A percentile compares a stretch with the other conserved stretches of the same genome.
Evolutionary conservation across 2,329 filamentous ascomycete genomes (phyloP).

Genomic region (Diaporthe eres): DNA sequence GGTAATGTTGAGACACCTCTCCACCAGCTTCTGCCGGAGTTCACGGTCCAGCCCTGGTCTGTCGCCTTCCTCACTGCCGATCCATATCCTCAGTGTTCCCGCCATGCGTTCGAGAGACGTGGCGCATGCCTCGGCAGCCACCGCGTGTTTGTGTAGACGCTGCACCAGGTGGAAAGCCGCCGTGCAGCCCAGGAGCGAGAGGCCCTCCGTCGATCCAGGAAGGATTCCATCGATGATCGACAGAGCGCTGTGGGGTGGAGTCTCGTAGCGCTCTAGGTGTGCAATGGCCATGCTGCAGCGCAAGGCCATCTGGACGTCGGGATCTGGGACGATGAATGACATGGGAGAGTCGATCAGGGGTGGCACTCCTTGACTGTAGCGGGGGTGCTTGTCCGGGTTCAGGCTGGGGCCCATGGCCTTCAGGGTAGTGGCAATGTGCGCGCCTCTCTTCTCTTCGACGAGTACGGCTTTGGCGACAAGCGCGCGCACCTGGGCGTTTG

Average conservation of each 20-base stretch:
- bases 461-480: slow-evolving; percentile 72
- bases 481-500: slow-evolving; percentile 75
- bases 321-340: slow-evolving; percentile 58
- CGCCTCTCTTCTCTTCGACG: slow-evolving; percentile 65
- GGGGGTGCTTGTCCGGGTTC: slow-evolving; percentile 52
- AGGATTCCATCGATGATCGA: slow-evolving; percentile 66
- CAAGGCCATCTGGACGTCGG: slow-evolving; percentile 70
- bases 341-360: slow-evolving; percentile 63
- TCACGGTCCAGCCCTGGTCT: slow-evolving; percentile 65
- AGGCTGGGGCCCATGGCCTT: slow-evolving; percentile 63
- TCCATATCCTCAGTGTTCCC: slow-evolving; percentile 72
- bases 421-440: slow-evolving; percentile 70
- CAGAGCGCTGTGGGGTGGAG: slow-evolving; percentile 59
- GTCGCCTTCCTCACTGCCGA: slow-evolving; percentile 66
- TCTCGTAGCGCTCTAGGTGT: slow-evolving; percentile 64
- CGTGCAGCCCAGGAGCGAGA: slow-evolving; percentile 72
- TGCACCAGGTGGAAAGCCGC: slow-evolving; percentile 72
- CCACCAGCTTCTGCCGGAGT: slow-evolving; percentile 68
- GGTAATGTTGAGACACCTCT: slow-evolving; percentile 68
- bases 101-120: slow-evolving; percentile 69
- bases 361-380: slow-evolving; percentile 49
- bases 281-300: slow-evolving; percentile 73
- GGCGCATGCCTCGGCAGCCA: slow-evolving; percentile 62
- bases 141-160: slow-evolving; percentile 61
- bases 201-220: slow-evolving; percentile 56